phyloP scores from a whole-genome alignment of 768 basidiomycete genomes.

The Suillus occidentalis region DNA sequence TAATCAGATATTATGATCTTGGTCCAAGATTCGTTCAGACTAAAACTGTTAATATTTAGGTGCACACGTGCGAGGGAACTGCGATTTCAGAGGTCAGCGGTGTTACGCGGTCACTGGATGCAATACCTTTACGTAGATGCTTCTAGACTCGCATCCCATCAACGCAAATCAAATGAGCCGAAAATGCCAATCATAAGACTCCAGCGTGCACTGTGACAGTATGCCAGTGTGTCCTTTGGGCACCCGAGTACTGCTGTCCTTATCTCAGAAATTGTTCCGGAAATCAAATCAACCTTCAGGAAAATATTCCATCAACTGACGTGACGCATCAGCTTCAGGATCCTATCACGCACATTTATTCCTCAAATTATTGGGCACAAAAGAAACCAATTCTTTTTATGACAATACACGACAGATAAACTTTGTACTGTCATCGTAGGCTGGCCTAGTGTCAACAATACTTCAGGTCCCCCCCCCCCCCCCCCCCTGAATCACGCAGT shows the following conservation, averaged over 20 bases:
- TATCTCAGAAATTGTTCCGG: background rate
- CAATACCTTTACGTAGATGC: background rate
- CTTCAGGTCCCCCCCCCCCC: slow-evolving; percentile 3
- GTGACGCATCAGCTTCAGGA: background rate
- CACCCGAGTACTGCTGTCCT: background rate
- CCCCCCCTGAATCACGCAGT: slow-evolving; percentile 32
- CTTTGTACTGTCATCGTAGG: slow-evolving; percentile 17
- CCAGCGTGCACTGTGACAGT: background rate
- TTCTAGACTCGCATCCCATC: background rate
- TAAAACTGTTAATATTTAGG: background rate
- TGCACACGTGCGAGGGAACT: background rate
- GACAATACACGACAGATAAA: background rate
- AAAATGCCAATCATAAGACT: background rate
- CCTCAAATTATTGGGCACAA: background rate
- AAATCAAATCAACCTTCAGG: background rate
- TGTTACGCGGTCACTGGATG: background rate
- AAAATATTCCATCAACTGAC: background rate
- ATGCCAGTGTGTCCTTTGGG: background rate
- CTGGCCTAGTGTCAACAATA: too few relatives aligned
- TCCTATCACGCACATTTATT: background rate
- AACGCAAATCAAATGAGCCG: background rate
- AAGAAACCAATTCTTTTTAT: background rate
- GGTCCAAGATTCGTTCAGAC: background rate
- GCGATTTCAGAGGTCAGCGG: background rate
- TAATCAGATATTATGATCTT: background rate